A percentile compares a stretch with the other conserved stretches of the same genome.
These are phyloP conservation scores for Spatholobus suberectus DNA, from an alignment of 306 rosid species.

Conservation along the genomic window DNA sequence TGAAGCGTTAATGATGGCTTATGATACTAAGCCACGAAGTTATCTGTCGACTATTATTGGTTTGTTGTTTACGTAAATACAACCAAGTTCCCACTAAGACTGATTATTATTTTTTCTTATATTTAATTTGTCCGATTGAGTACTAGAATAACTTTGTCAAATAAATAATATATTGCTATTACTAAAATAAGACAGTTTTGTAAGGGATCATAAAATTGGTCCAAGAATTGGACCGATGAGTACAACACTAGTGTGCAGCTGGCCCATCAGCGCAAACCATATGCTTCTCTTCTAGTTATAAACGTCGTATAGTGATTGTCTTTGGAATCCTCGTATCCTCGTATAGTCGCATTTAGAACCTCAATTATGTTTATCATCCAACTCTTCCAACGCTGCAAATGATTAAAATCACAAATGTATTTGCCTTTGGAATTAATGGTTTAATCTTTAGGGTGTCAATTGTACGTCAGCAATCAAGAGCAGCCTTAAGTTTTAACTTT, in stretches of 20 bases:
- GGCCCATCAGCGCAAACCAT: not conserved
- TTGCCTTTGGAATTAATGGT: not conserved
- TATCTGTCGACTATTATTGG: conserved; percentile 3
- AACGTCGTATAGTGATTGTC: too few species aligned
- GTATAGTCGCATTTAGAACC: too few species aligned
- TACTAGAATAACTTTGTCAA: not conserved
- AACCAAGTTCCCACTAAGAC: conserved; percentile 2
- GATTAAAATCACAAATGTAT: conserved; percentile 13
- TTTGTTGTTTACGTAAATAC: conserved; percentile 33
- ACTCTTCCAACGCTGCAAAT: conserved; percentile 13
- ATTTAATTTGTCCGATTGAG: conserved; percentile 9
- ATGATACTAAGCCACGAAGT: conserved; percentile 29
- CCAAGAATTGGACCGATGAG: not conserved
- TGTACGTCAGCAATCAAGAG: not conserved
- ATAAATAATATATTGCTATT: not conserved
- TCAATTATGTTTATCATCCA: not conserved
- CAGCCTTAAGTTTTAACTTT: not conserved
- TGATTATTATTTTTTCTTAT: not conserved
- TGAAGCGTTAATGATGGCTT: conserved; percentile 32
- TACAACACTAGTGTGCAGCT: not conserved
- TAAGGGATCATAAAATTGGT: not conserved
- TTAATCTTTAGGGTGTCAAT: not conserved
- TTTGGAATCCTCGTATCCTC: too few species aligned
- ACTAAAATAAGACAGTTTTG: conserved; percentile 1
- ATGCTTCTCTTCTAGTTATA: not conserved